Conservation (phyloP, 2,329 filamentous ascomycete genomes). For the Botrytis byssoidea region DNA sequence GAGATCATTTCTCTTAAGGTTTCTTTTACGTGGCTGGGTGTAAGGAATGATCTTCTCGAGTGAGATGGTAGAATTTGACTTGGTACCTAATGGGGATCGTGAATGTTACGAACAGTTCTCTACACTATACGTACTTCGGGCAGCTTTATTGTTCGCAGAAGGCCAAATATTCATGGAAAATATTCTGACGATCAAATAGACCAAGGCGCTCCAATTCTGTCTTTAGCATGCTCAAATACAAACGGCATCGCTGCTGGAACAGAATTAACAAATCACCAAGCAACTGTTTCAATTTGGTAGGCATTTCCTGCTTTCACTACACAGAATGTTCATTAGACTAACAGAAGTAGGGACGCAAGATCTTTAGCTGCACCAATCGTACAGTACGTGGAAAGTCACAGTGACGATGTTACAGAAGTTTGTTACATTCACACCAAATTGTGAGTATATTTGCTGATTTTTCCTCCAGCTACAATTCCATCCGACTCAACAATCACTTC, state of each 20-base stretch:
- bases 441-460: slow-evolving; percentile 28
- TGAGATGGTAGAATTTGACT: not conserved
- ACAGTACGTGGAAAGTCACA: slow-evolving; percentile 64
- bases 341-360: slow-evolving; percentile 54
- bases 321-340: not conserved
- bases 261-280: slow-evolving; percentile 64
- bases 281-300: slow-evolving; percentile 61
- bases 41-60: not conserved
- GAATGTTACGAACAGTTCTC: not conserved
- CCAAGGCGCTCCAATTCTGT: slow-evolving; percentile 55
- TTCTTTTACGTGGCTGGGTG: not conserved
- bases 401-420: slow-evolving; percentile 64
- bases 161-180: not conserved
- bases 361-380: slow-evolving; percentile 47
- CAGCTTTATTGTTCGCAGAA: not conserved
- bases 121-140: not conserved
- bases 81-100: not conserved
- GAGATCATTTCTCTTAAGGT: slow-evolving; percentile 24
- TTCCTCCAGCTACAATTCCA: slow-evolving; percentile 58
- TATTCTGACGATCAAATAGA: slow-evolving; percentile 36
- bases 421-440: slow-evolving; percentile 18
- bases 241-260: slow-evolving; percentile 70
- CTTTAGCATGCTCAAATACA: slow-evolving; percentile 59
- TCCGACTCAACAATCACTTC: slow-evolving; percentile 56
- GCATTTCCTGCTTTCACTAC: slow-evolving; percentile 23